phyloP scores from a whole-genome alignment of 1,284 basidiomycete genomes.

The Sporisorium sorghi region DNA sequence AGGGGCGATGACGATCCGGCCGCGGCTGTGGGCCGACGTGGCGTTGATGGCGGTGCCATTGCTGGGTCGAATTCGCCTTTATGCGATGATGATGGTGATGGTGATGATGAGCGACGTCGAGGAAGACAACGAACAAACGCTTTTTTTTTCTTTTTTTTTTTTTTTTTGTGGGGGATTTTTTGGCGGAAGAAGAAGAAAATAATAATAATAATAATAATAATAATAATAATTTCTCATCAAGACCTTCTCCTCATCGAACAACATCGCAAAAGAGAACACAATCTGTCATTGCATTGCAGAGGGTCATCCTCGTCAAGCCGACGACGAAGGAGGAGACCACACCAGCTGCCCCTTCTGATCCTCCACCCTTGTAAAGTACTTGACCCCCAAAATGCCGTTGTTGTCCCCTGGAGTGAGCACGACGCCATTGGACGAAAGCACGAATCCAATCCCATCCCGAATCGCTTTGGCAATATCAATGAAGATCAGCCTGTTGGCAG shows the following conservation, averaged over 20 bases:
- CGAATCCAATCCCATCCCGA: constrained; percentile 78
- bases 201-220: too few species aligned
- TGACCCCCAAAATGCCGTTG: constrained; percentile 29
- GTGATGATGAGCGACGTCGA: background rate
- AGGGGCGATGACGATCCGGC: constrained; percentile 1
- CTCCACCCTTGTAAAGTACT: constrained; percentile 51
- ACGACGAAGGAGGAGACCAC: constrained; percentile 32
- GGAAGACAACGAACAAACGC: background rate
- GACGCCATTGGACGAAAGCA: constrained; percentile 83
- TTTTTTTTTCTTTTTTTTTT: too few species aligned
- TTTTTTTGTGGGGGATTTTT: background rate
- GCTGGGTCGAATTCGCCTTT: background rate
- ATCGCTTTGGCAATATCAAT: constrained; percentile 80
- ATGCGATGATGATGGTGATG: background rate
- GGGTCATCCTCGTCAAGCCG: background rate
- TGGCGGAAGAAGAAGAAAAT: background rate
- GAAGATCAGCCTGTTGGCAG: constrained; percentile 80
- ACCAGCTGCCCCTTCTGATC: constrained; percentile 46
- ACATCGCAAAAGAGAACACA: background rate
- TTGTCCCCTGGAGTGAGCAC: constrained; percentile 78
- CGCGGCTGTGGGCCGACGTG: constrained; percentile 3
- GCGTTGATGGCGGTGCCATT: constrained; percentile 17
- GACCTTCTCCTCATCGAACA: background rate
- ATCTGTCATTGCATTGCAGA: background rate
- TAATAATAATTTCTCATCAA: too few species aligned